These are phyloP conservation scores for Calycina marina DNA, from an alignment of 2,329 filamentous ascomycete genomes.

Conservation along the genomic window DNA sequence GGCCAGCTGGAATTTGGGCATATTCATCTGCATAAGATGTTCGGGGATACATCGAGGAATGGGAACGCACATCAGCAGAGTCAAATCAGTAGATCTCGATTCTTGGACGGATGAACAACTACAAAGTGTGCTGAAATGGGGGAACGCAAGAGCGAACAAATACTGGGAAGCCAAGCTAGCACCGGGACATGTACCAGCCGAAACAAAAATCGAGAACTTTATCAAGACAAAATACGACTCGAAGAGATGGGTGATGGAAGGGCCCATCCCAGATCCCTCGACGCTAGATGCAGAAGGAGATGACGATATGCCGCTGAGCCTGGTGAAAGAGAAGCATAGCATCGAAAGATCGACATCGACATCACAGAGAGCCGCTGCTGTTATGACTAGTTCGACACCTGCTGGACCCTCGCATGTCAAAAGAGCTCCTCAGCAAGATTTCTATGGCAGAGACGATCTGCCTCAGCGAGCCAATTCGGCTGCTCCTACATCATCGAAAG, in stretches of 20 bases:
- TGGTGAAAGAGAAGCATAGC: slow-evolving; percentile 52
- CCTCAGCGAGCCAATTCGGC: slow-evolving; percentile 59
- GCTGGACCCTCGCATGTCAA: slow-evolving; percentile 18
- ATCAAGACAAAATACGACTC: slow-evolving; percentile 98
- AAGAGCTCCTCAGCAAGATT: slow-evolving; percentile 48
- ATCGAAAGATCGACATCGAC: slow-evolving; percentile 37
- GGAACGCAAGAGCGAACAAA: slow-evolving; percentile 91
- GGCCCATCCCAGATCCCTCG: slow-evolving; percentile 81
- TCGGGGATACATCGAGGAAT: slow-evolving; percentile 97
- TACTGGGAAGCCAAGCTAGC: slow-evolving; percentile 97
- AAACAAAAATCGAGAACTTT: slow-evolving; percentile 98
- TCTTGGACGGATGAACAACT: slow-evolving; percentile 98
- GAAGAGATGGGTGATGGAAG: slow-evolving; percentile 99
- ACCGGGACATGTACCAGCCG: slow-evolving; percentile 78
- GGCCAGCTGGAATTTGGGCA: slow-evolving; percentile 96
- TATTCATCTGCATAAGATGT: slow-evolving; percentile 96
- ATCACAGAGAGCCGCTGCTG: slow-evolving; percentile 19
- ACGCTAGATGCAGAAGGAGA: slow-evolving; percentile 73
- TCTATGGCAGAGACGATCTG: slow-evolving; percentile 65
- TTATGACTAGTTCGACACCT: slow-evolving; percentile 12
- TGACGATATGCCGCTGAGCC: slow-evolving; percentile 56
- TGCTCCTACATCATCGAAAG: slow-evolving; percentile 38
- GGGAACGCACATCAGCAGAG: slow-evolving; percentile 95
- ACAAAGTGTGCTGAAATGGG: slow-evolving; percentile 87
- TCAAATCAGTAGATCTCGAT: slow-evolving; percentile 96